Evolutionary conservation across 1,139 yeast species (phyloP).

Genomic region (Nadsonia starkeyi-henricii): DNA sequence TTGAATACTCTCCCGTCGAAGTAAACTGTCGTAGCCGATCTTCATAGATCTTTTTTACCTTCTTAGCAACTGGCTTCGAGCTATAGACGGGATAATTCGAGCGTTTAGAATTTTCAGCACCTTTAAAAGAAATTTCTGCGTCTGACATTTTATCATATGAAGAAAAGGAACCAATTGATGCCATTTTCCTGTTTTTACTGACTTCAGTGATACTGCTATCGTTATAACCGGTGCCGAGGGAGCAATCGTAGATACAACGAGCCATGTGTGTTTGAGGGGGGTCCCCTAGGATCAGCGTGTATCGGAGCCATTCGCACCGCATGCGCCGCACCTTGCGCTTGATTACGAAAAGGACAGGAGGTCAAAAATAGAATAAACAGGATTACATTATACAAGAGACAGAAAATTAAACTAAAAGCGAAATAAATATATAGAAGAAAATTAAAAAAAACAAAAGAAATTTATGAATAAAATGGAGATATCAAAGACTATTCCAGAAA

Average conservation of each 20-base stretch:
- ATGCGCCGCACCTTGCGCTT: no score
- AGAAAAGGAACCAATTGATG: not conserved
- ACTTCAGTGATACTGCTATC: no score
- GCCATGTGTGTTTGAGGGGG: no score
- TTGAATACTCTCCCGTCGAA: conserved; percentile 52
- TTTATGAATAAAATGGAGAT: no score
- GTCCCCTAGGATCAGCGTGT: no score
- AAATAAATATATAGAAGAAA: not conserved
- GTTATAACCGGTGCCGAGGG: no score
- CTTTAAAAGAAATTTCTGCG: not conserved
- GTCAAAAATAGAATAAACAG: no score
- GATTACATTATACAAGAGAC: no score
- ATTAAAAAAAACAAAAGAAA: not conserved
- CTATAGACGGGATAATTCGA: conserved; percentile 18
- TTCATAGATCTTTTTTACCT: conserved; percentile 67
- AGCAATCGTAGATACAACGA: no score
- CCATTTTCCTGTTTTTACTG: no score
- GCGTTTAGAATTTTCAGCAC: not conserved
- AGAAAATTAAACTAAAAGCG: not conserved
- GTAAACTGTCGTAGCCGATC: conserved; percentile 71
- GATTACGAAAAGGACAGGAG: no score
- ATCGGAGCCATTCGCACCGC: no score
- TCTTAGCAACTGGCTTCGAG: conserved; percentile 66
- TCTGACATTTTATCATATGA: not conserved
- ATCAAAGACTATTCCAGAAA: not conserved